phyloP scores from a whole-genome alignment of 176 grass and related monocot species.

The Musa acuminata region DNA sequence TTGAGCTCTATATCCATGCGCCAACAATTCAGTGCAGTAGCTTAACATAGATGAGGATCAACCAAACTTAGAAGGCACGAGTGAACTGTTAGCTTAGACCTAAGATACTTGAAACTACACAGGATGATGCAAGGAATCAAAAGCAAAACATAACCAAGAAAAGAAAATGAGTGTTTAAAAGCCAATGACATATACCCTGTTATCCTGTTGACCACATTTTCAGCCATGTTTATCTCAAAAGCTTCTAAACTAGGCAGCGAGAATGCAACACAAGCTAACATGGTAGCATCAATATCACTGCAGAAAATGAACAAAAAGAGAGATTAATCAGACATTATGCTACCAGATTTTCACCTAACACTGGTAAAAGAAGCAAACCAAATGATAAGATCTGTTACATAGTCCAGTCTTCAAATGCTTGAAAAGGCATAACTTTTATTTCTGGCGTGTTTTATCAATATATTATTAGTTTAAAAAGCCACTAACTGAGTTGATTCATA shows the following conservation, averaged over 20 bases:
- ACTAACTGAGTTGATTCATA: neutral
- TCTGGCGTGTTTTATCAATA: too few relatives aligned
- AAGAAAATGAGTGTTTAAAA: neutral
- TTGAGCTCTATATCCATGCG: neutral
- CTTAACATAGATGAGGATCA: neutral
- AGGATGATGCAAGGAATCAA: conserved; percentile 13
- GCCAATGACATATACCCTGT: conserved; percentile 46
- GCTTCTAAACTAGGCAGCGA: conserved; percentile 60
- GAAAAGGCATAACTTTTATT: neutral
- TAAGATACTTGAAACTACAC: neutral
- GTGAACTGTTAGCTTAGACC: neutral
- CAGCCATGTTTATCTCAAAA: conserved; percentile 52
- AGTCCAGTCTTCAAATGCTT: conserved; percentile 3
- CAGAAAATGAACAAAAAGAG: conserved; percentile 22
- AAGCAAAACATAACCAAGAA: neutral
- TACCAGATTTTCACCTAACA: neutral
- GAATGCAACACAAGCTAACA: conserved; percentile 81
- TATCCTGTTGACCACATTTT: conserved; percentile 52
- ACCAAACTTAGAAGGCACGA: neutral
- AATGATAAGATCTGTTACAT: neutral
- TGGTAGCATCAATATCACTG: conserved; percentile 73
- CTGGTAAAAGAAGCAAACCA: neutral
- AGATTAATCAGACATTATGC: conserved; percentile 20
- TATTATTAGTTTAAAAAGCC: too few relatives aligned
- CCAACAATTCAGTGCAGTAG: neutral